phyloP scores from a whole-genome alignment of 371 early-diverging fungal genomes.

The Massospora cicadina region DNA sequence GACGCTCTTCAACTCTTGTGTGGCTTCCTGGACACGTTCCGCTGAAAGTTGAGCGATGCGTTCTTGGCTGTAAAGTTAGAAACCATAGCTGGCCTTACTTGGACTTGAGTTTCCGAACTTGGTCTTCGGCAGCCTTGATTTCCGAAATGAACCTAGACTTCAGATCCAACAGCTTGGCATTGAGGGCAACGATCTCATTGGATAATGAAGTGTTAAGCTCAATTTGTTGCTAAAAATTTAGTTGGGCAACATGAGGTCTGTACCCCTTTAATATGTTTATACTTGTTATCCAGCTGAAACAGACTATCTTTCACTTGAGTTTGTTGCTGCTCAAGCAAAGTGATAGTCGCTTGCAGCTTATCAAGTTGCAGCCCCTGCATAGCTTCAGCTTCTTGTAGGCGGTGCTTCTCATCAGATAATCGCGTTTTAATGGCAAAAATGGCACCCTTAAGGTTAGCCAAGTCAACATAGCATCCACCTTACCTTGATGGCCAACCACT shows the following conservation, averaged over 20 bases:
- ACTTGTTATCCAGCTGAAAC: neutral
- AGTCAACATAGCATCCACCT: neutral
- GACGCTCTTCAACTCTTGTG: neutral
- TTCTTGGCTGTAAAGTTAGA: neutral
- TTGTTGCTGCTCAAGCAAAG: neutral
- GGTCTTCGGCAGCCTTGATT: neutral
- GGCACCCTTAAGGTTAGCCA: neutral
- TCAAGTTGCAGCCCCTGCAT: neutral
- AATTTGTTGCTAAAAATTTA: neutral
- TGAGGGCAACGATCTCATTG: neutral
- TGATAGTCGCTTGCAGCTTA: neutral
- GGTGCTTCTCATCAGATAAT: neutral
- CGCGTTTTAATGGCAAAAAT: neutral
- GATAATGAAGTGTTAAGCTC: neutral
- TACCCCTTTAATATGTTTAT: neutral
- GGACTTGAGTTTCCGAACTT: neutral
- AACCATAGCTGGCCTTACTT: neutral
- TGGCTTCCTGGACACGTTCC: neutral
- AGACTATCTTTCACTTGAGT: neutral
- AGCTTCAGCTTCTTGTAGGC: neutral
- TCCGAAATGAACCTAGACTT: neutral
- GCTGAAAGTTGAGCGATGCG: neutral
- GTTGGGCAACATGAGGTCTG: neutral
- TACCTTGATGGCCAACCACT: neutral
- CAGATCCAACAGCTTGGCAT: neutral